These are phyloP conservation scores for Xylariales sp. DNA, from an alignment of 2,329 filamentous ascomycete species.

Conservation along the genomic window DNA sequence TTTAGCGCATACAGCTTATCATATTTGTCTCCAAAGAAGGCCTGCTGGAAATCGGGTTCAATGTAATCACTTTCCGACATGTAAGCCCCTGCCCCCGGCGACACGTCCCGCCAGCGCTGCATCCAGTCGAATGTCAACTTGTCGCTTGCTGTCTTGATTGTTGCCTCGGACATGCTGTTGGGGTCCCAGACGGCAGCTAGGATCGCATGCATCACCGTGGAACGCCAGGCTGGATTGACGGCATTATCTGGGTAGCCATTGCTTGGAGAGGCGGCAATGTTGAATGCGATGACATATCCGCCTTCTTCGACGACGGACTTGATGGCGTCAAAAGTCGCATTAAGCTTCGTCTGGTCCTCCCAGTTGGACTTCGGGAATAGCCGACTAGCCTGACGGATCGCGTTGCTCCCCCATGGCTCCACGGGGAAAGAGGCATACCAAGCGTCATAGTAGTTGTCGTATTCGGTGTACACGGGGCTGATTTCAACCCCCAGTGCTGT, in stretches of 20 bases:
- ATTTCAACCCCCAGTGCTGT: slow-evolving; percentile 15
- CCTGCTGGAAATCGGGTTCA: slow-evolving; percentile 24
- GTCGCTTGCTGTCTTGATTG: slow-evolving; percentile 21
- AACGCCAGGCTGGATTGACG: slow-evolving; percentile 40
- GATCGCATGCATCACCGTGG: slow-evolving; percentile 31
- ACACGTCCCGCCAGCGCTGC: slow-evolving; percentile 8
- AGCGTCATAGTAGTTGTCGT: slow-evolving; percentile 30
- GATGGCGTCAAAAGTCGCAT: slow-evolving; percentile 14
- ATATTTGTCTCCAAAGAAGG: slow-evolving; percentile 32
- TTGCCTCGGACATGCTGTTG: slow-evolving; percentile 11
- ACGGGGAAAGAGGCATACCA: slow-evolving; percentile 36
- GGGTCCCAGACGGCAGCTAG: slow-evolving; percentile 18
- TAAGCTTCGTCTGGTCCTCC: slow-evolving; percentile 13
- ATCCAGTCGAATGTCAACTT: slow-evolving; percentile 24
- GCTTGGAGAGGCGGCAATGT: slow-evolving; percentile 15
- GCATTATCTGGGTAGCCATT: slow-evolving; percentile 20
- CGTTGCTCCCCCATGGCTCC: slow-evolving; percentile 26
- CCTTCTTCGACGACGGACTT: slow-evolving; percentile 12
- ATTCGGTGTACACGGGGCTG: slow-evolving; percentile 21
- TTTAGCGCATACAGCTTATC: slow-evolving; percentile 30
- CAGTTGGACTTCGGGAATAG: slow-evolving; percentile 19
- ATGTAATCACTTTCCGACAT: slow-evolving; percentile 36
- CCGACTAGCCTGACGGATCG: slow-evolving; percentile 21
- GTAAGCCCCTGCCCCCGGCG: slow-evolving; percentile 20
- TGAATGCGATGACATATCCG: slow-evolving; percentile 18